Conservation (phyloP, 1,284 basidiomycete species). For the Agaricales sp. region DNA sequence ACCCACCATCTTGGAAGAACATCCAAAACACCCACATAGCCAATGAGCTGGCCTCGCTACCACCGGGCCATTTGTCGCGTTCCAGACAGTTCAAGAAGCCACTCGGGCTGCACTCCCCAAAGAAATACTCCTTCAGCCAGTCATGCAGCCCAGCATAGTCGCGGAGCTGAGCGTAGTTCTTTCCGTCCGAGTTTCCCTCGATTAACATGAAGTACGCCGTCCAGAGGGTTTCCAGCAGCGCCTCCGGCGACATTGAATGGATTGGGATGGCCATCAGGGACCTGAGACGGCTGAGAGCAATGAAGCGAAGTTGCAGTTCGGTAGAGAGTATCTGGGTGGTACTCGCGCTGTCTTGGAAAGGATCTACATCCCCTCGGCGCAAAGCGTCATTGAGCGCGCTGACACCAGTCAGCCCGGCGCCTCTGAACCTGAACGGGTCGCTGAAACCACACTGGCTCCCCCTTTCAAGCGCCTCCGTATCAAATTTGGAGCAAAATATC, state of each 20-base stretch:
- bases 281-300: background rate
- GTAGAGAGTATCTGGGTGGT: constrained; percentile 17
- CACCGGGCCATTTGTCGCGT: constrained; percentile 42
- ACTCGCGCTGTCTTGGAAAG: background rate
- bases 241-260: constrained; percentile 12
- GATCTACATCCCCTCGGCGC: background rate
- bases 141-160: constrained; percentile 37
- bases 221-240: constrained; percentile 41
- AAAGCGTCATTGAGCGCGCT: background rate
- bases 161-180: constrained; percentile 59
- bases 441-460: constrained; percentile 25
- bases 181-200: constrained; percentile 60
- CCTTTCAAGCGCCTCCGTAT: constrained; percentile 22
- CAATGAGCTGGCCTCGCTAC: constrained; percentile 39
- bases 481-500: constrained; percentile 63
- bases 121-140: constrained; percentile 48
- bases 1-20: constrained; percentile 47
- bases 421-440: constrained; percentile 24
- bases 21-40: constrained; percentile 74
- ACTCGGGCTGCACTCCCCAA: constrained; percentile 35
- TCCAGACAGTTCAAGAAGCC: constrained; percentile 24
- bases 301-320: constrained; percentile 16
- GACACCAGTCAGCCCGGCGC: constrained; percentile 13
- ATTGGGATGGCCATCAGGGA: background rate
- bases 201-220: constrained; percentile 65